Evolutionary conservation across 495 filamentous ascomycete genomes (phyloP).

Genomic region (Thozetella sp.): DNA sequence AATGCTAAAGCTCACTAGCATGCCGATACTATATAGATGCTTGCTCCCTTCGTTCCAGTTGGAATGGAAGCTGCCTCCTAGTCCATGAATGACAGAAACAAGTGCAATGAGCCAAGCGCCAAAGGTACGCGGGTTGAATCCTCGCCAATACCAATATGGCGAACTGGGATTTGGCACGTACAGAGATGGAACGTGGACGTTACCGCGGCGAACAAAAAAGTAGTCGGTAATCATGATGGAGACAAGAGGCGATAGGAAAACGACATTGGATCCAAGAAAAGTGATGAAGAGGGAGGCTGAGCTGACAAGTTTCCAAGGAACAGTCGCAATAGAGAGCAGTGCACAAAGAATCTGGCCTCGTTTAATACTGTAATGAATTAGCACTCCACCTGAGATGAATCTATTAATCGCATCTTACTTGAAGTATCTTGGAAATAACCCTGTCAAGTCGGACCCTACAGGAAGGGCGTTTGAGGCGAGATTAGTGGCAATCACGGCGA

Average conservation of each 20-base stretch:
- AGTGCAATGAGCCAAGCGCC: not conserved
- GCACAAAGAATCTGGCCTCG: not conserved
- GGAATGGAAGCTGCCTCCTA: not conserved
- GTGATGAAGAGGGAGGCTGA: not conserved
- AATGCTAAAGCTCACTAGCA: not conserved
- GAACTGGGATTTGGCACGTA: not conserved
- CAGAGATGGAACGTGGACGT: not conserved
- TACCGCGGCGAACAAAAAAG: not conserved
- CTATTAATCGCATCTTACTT: not conserved
- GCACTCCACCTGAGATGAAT: not conserved
- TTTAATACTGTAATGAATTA: constrained; percentile 1
- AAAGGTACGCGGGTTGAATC: not conserved
- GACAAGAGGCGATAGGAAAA: not conserved
- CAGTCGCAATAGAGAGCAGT: not conserved
- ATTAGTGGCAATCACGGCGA: constrained; percentile 1
- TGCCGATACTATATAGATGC: not conserved
- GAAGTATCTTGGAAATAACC: not conserved
- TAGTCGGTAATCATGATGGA: constrained; percentile 1
- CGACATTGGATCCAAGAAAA: not conserved
- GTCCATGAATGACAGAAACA: not conserved
- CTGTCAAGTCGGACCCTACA: not conserved
- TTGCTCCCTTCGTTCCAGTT: not conserved
- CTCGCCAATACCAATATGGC: not conserved
- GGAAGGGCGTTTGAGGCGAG: not conserved
- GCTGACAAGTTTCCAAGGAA: constrained; percentile 1